Evolutionary conservation across 768 basidiomycete species (phyloP), one percentile per base, ranked within the genome.

Genomic region (Tephrocybe sp.): DNA sequence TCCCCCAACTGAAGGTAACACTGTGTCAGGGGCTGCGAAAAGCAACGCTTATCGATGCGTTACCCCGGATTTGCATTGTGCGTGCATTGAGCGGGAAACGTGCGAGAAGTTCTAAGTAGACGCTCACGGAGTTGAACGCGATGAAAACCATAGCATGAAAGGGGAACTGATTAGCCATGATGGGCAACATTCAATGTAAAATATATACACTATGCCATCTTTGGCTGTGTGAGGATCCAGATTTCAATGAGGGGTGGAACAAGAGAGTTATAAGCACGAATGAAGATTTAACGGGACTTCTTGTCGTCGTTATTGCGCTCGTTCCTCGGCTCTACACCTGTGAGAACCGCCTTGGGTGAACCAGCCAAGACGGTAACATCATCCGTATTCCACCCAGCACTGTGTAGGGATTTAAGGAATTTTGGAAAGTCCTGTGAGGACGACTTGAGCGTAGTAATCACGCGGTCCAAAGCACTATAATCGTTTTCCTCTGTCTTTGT

Each of bases 301-400:
- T 54, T 64, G 39, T 50, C 44, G 32, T 58, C 65, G 33, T 20
- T 50, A 45, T 43, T 45, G 45, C 30, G 39, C 28, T 33, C 40
- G 28, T 15, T 44, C 5, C 25, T 42, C n/a, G 42, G 26, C 24
- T 56, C 51, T 15, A 63, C 51, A 3, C 46, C 39, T 25, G 58
- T 59, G 30, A 73, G 46, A 42, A 71, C 61, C 20, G 62, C 61
- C 48, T 58, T 64, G 10, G 71, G 69, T 12, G 63, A 53, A 7
- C 70, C 70, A 24, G 65, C 58, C 59, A 69, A 53, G 17, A 73
- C 53, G 17, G 63, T 58, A 18, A 54, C 56, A 9, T 72, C 77
- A 11, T 57, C 59, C 24, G 63, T 68, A 53, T 72, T 69, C 77
- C 78, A 79, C 14, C 74, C 74, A 10, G 58, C 66, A 33, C 45